phyloP scores from a whole-genome alignment of 139 green algal species.

The Picochlorum sp. region DNA sequence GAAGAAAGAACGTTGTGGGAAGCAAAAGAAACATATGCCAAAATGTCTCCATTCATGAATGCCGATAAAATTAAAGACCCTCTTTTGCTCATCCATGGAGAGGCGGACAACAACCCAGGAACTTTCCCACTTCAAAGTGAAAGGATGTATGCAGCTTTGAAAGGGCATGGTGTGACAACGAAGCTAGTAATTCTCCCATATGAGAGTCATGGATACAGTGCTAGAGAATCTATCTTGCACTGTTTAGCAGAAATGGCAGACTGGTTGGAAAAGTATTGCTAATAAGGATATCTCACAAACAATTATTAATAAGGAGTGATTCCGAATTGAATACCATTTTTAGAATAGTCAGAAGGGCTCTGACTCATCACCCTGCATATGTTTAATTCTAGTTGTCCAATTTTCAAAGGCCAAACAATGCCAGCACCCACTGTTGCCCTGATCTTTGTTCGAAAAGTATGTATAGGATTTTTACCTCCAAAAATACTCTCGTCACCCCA shows the following conservation, averaged over 20 bases:
- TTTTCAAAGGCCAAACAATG: slow-evolving; percentile 22
- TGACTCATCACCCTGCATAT: slow-evolving; percentile 20
- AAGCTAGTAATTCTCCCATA: slow-evolving; percentile 89
- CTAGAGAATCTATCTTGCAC: slow-evolving; percentile 67
- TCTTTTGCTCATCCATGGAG: slow-evolving; percentile 92
- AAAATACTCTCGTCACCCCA: slow-evolving; percentile 15
- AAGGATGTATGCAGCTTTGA: slow-evolving; percentile 82
- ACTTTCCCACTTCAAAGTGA: slow-evolving; percentile 82
- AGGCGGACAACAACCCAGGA: slow-evolving; percentile 93
- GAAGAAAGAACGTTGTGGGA: slow-evolving; percentile 96
- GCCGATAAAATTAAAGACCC: slow-evolving; percentile 90
- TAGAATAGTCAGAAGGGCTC: slow-evolving; percentile 43
- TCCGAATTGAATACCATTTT: slow-evolving; percentile 56
- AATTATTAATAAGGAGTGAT: slow-evolving; percentile 28
- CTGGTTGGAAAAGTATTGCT: slow-evolving; percentile 53
- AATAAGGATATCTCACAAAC: slow-evolving; percentile 30
- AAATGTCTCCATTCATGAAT: slow-evolving; percentile 86
- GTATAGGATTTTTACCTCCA: no score
- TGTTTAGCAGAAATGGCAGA: slow-evolving; percentile 68
- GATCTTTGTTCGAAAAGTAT: slow-evolving; percentile 15
- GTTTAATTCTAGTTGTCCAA: slow-evolving; percentile 32
- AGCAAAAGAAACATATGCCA: slow-evolving; percentile 75
- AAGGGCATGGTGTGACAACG: slow-evolving; percentile 69
- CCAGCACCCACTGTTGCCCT: slow-evolving; percentile 13
- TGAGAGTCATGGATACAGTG: slow-evolving; percentile 83